Base-by-base conservation (phyloP, 1,139 yeast species). In the Tardiomyces digboiensis region DNA sequence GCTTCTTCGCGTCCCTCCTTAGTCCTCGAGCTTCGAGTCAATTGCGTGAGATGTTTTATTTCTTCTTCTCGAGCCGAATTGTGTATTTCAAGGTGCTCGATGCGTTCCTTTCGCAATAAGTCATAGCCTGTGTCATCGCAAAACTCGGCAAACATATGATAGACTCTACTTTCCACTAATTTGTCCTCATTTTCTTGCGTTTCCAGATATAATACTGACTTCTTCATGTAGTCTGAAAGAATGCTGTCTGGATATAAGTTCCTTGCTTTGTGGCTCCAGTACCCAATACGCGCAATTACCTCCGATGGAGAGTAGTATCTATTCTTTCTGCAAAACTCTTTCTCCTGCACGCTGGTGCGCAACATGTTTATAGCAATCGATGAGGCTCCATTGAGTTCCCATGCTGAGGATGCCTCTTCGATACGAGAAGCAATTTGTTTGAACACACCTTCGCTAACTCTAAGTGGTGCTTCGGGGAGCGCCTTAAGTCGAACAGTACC, bases 111-210 rank as follows among this genome's bases (percentile, higher is more conserved):
- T 14, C 72, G 56, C 2, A 66, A 63, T 6, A 68, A 59, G 2
- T 75, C 70, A 50, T 73, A 72, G 39, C 75, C 65, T 54, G 85
- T 91, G 13, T 67, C 64, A 52, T 83, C 85, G 58, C 96, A 84
- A 55, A 87, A 88, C 23, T 71, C 68, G 0, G 88, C 97, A 53
- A 83, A 71, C 6, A 71, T 68, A 47, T 74, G 79, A 54, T 64
- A 82, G 2, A 80, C 71, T 29, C 65, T n/a, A n/a, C n/a, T n/a
- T 61, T 0, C 82, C 73, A 2, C 41, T 56, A 47, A 54, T 55
- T 41, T 58, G 56, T 5, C 42, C 41, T 22, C 10, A 26, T 26
- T 16, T 4, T 22, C 26, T 26, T 16, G 33, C 10, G 16, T 5
- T n/a, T 16, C 10, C 8, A 26, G 5, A 5, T n/a, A 5, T 5